Base-by-base conservation (phyloP, 2,329 filamentous ascomycete genomes). In the Dactylellina cionopaga region DNA sequence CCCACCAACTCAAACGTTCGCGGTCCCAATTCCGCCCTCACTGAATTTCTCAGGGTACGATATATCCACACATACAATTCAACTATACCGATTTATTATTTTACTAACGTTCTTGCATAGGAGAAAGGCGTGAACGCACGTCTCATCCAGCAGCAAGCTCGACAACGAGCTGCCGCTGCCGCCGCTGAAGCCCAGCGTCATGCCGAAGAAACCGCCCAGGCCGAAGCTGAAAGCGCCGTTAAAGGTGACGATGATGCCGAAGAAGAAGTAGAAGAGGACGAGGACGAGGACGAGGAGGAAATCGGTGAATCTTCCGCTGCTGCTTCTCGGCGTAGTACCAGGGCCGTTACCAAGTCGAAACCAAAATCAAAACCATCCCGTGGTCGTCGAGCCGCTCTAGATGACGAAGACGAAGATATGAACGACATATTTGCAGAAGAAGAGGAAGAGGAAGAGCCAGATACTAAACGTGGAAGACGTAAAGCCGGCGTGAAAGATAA, bases 21-120 rank as follows among this genome's bases (percentile, higher is more conserved):
- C 6, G 68, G 68, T n/a, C 68, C 68, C 4, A 77, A 77, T 60
- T 77, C 76, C 44, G 76, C 76, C 29, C 68, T 77, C 46, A 77
- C 75, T 19, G 76, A 76, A 35, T 77, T 77, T 41, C 58, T 77
- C 15, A 68, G 75, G n/a, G 76, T 77, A 71, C 27, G 70, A 64
- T 41, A 10, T 27, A 52, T 39, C 9, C 6, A 11, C 5, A 49
- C 13, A 11, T 47, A 54, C 17, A 56, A 55, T n/a, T 60, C 9
- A 44, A 33, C 6, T 44, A 1, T 41, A 33, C 7, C 31, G 9
- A 46, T n/a, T 17, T 35, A n/a, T 47, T 5, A 41, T 13, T 13
- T 27, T 46, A 24, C 37, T 51, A 24, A n/a, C 11, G 19, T 52
- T 2, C 1, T 4, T 5, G 7, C 43, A 1, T 58, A 77, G 76